Percentiles rank a stretch among this genome's conserved stretches.
phyloP scores from a whole-genome alignment of 495 filamentous ascomycete genomes.

The Gamarada debralockiae region DNA sequence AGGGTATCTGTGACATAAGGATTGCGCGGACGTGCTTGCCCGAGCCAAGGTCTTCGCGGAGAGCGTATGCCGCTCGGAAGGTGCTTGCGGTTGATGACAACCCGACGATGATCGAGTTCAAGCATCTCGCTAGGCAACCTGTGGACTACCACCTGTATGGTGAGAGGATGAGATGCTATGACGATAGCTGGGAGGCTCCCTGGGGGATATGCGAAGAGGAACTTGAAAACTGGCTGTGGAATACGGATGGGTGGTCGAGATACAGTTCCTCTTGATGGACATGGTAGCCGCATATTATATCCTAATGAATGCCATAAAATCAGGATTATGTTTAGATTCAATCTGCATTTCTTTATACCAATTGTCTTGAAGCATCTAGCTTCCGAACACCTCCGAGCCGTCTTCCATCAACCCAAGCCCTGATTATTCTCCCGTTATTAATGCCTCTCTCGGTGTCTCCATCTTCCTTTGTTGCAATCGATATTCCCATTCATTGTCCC shows the following conservation, averaged over 20 bases:
- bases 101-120: conserved; percentile 3
- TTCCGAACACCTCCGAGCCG: not conserved
- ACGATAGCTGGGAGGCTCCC: conserved; percentile 10
- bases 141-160: not conserved
- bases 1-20: conserved; percentile 10
- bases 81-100: conserved; percentile 9
- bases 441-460: not conserved
- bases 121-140: conserved; percentile 3
- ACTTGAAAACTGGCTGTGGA: conserved; percentile 14
- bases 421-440: conserved; percentile 2
- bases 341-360: not conserved
- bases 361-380: not conserved
- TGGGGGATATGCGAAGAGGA: conserved; percentile 6
- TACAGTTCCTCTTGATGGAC: conserved; percentile 1
- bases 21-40: conserved; percentile 2
- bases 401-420: not conserved
- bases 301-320: no score
- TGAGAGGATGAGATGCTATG: not conserved
- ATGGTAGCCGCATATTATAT: no score
- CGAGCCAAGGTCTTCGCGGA: conserved; percentile 8
- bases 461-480: conserved; percentile 1
- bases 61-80: conserved; percentile 10
- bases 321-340: no score
- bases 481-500: no score
- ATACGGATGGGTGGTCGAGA: conserved; percentile 12